Evolutionary conservation across 2,329 filamentous ascomycete genomes (phyloP).

Genomic region (Pseudogymnoascus sp.): DNA sequence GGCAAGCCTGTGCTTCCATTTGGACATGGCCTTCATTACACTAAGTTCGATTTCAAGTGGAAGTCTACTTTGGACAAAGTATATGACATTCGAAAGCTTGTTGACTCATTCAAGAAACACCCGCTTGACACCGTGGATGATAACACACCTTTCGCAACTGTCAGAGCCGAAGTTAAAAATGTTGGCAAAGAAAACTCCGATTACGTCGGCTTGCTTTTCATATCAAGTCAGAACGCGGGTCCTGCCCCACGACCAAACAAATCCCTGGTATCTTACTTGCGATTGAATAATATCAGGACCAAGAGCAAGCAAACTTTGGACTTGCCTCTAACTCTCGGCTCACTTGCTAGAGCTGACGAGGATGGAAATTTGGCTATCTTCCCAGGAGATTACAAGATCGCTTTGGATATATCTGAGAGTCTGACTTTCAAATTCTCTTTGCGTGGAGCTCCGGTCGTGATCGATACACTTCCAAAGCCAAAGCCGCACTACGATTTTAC

Average conservation of each 20-base stretch:
- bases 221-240: constrained; percentile 37
- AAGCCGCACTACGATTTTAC: not conserved
- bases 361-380: constrained; percentile 45
- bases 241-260: constrained; percentile 46
- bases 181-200: constrained; percentile 45
- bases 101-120: constrained; percentile 15
- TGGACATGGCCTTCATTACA: constrained; percentile 52
- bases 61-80: constrained; percentile 11
- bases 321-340: constrained; percentile 40
- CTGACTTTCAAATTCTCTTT: not conserved
- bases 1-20: constrained; percentile 44
- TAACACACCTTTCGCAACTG: constrained; percentile 28
- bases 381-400: constrained; percentile 43
- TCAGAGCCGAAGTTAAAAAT: constrained; percentile 37
- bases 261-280: constrained; percentile 42
- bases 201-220: constrained; percentile 45
- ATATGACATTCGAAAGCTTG: constrained; percentile 30
- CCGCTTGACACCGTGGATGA: not conserved
- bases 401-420: constrained; percentile 33
- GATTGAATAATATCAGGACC: constrained; percentile 25
- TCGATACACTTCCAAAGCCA: not conserved
- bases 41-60: constrained; percentile 36
- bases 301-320: constrained; percentile 28
- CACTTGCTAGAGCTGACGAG: constrained; percentile 42
- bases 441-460: not conserved